Evolutionary conservation across 805 yeast species (phyloP).

Genomic region (Torulaspora quercuum): DNA sequence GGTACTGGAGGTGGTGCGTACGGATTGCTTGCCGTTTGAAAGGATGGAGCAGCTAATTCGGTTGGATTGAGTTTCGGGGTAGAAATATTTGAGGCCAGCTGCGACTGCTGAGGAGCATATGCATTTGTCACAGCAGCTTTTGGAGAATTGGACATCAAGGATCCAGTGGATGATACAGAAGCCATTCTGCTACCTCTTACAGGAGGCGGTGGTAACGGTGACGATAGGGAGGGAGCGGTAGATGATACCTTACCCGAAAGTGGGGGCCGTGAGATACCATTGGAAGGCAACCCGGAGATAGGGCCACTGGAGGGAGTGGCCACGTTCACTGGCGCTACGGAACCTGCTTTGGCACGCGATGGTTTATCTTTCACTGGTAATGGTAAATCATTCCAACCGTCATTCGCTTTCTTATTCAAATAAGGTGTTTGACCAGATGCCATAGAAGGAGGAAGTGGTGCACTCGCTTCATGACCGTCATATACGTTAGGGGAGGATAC

Average conservation of each 20-base stretch:
- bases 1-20: slow-evolving; percentile 36
- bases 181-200: slow-evolving; percentile 16
- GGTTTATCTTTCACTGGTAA: slow-evolving; percentile 32
- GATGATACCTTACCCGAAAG: slow-evolving; percentile 18
- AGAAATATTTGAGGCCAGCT: slow-evolving; percentile 6
- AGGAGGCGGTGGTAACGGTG: slow-evolving; percentile 27
- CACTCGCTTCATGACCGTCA: slow-evolving; percentile 43
- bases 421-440: slow-evolving; percentile 39
- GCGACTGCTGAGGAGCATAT: slow-evolving; percentile 17
- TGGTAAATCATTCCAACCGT: slow-evolving; percentile 40
- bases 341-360: slow-evolving; percentile 36
- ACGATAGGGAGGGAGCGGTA: slow-evolving; percentile 26
- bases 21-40: too few relatives aligned
- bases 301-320: slow-evolving; percentile 15
- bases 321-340: slow-evolving; percentile 36
- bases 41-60: slow-evolving; percentile 13
- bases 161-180: slow-evolving; percentile 18
- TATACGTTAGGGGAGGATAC: slow-evolving; percentile 26
- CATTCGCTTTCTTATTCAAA: slow-evolving; percentile 36
- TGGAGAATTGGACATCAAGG: slow-evolving; percentile 11
- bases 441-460: slow-evolving; percentile 38
- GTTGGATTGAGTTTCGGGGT: slow-evolving; percentile 13
- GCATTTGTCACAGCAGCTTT: slow-evolving; percentile 16
- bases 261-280: slow-evolving; percentile 29
- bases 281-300: slow-evolving; percentile 14